phyloP scores from a whole-genome alignment of 768 basidiomycete genomes.

The Xerocomus brunneocitrinus region DNA sequence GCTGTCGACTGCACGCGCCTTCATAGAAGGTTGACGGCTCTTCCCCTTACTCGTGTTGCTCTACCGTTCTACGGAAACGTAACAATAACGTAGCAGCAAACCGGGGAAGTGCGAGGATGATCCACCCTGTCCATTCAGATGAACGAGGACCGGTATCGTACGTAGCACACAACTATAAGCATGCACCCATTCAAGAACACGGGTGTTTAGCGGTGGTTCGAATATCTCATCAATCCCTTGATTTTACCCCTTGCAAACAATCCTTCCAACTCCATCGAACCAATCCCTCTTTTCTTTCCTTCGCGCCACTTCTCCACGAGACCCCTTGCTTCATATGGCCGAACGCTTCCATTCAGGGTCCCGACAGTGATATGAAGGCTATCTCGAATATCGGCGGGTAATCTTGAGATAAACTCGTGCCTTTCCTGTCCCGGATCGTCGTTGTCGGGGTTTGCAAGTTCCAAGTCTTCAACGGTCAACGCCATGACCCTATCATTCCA shows the following conservation, averaged over 20 bases:
- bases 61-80: too few relatives aligned
- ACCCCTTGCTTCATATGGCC: slow-evolving; percentile 63
- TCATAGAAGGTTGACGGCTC: too few relatives aligned
- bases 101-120: too few relatives aligned
- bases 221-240: too few relatives aligned
- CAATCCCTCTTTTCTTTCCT: slow-evolving; percentile 29
- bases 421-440: slow-evolving; percentile 34
- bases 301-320: slow-evolving; percentile 56
- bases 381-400: slow-evolving; percentile 44
- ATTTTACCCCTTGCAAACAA: slow-evolving; percentile 29
- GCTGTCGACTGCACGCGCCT: too few relatives aligned
- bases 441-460: slow-evolving; percentile 29
- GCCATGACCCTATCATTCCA: slow-evolving; percentile 84
- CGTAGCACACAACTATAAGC: too few relatives aligned
- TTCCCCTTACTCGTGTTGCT: too few relatives aligned
- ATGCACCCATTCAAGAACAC: too few relatives aligned
- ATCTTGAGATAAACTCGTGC: slow-evolving; percentile 41
- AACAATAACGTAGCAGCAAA: too few relatives aligned
- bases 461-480: slow-evolving; percentile 60
- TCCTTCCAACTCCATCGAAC: slow-evolving; percentile 27
- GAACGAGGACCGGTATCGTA: too few relatives aligned
- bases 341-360: slow-evolving; percentile 47
- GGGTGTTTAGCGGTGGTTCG: too few relatives aligned
- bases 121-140: too few relatives aligned
- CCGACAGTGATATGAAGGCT: slow-evolving; percentile 87